Evolutionary conservation across 139 green algal genomes (phyloP), one percentile per base, ranked within the genome.

Genomic region (Chloropicon primus): DNA sequence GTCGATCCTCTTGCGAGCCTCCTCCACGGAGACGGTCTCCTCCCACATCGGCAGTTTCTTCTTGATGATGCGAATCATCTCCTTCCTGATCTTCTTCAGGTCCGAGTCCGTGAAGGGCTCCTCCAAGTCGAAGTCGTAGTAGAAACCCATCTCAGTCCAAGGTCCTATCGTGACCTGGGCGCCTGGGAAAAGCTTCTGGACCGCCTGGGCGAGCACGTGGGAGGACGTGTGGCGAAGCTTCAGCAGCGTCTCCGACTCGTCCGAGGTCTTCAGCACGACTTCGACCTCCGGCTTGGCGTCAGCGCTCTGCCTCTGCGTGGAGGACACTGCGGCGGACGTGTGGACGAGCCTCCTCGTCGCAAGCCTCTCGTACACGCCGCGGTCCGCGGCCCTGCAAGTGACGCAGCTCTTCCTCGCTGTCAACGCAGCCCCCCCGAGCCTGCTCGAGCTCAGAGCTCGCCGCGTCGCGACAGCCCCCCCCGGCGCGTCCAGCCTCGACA

Each of bases 131-230:
- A 99, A 99, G 86, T 99, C 95, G 80, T 99, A 99, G 86, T 96
- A 99, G 81, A 99, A 99, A 75, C 95, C 95, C n/a, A 89, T 88
- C 0, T 97, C 93, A 10, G 95, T 98, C 89, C 92, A 97, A 25
- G 95, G 95, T 0, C 95, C 95, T 21, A 98, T 95, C 24, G 95
- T 99, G 28, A 93, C 90, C 85, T 94, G 88, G 22, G 92, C 89
- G 2, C 88, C 83, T 27, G 92, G 92, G 85, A 89, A 93, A 22
- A 98, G 82, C 54, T 89, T 91, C 87, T 99, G 94, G 73, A 97
- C 91, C 2, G 94, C 94, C 95, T 98, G 98, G 3, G 95, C 95
- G 90, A 98, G 97, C 27, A 99, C 91, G 84, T 99, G 94, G 5
- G 94, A 62, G 10, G 41, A 62, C 5, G 41, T n/a, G 41, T 62